Conservation (phyloP, 2,329 filamentous ascomycete species). For the Pleoardoris graminearum region DNA sequence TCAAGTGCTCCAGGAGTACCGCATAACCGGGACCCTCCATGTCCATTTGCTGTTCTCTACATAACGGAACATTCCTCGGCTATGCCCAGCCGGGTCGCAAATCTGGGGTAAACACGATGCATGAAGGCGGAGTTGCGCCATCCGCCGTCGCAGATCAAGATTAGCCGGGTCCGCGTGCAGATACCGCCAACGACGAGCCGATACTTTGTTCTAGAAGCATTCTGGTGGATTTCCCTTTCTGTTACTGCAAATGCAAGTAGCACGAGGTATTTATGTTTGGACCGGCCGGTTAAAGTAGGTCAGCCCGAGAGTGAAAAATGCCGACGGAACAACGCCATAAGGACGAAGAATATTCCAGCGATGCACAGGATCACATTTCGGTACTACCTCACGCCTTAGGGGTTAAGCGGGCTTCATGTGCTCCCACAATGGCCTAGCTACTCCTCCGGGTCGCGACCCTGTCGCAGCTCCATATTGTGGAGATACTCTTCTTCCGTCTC, state of each 20-base stretch:
- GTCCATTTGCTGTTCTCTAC: neutral
- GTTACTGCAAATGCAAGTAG: slow-evolving; percentile 5
- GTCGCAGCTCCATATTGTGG: slow-evolving; percentile 45
- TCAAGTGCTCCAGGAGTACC: slow-evolving; percentile 5
- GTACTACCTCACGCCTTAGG: neutral
- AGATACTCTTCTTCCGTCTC: slow-evolving; percentile 57
- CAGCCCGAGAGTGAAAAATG: neutral
- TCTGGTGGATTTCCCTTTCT: neutral
- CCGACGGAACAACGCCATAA: neutral
- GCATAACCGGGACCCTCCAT: neutral
- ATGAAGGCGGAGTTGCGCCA: slow-evolving; percentile 21
- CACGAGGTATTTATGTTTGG: neutral
- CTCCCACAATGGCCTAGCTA: slow-evolving; percentile 18
- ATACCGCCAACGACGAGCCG: slow-evolving; percentile 5
- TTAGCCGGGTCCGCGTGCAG: slow-evolving; percentile 24
- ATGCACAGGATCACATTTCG: neutral
- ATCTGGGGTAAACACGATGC: slow-evolving; percentile 33
- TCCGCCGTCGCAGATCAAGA: slow-evolving; percentile 23
- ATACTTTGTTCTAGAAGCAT: slow-evolving; percentile 23
- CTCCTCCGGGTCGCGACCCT: slow-evolving; percentile 50
- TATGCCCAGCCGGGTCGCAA: slow-evolving; percentile 13
- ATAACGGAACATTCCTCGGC: slow-evolving; percentile 15
- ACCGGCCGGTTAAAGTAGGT: slow-evolving; percentile 9
- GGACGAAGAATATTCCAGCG: slow-evolving; percentile 7
- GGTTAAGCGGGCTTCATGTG: neutral